Conservation (phyloP, 495 filamentous ascomycete species). For the Neurospora tetraspora region DNA sequence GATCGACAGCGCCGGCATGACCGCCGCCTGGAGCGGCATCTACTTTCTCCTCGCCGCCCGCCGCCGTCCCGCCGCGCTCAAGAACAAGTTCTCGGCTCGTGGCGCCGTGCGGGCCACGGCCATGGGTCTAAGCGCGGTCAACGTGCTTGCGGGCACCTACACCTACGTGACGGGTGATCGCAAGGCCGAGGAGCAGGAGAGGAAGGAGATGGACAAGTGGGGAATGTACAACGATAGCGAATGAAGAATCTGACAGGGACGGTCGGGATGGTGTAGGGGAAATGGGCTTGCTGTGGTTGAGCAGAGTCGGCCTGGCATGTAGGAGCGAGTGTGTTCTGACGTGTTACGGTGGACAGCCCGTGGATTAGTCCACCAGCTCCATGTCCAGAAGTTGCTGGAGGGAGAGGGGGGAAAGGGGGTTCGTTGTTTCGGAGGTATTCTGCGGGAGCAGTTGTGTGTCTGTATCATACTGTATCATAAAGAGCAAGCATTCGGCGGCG, state of each 20-base stretch:
- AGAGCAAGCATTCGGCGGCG: neutral
- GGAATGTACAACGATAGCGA: conserved; percentile 13
- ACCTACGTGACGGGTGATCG: conserved; percentile 59
- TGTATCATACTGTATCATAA: neutral
- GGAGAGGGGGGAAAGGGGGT: neutral
- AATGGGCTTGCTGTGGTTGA: neutral
- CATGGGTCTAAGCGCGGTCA: conserved; percentile 58
- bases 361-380: neutral
- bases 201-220: conserved; percentile 38
- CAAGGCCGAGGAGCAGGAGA: conserved; percentile 35
- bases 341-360: neutral
- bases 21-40: conserved; percentile 75
- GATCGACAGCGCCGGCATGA: conserved; percentile 73
- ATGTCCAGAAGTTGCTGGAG: neutral
- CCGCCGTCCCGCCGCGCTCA: conserved; percentile 45
- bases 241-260: conserved; percentile 5
- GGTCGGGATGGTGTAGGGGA: neutral
- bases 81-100: conserved; percentile 52
- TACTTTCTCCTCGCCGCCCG: conserved; percentile 71
- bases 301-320: neutral
- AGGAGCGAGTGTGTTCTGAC: neutral
- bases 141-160: conserved; percentile 59
- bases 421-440: neutral
- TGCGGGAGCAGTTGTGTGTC: neutral
- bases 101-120: conserved; percentile 63